These are phyloP conservation scores for Trypanosoma brucei DNA, from an alignment of 208 protist species.

Conservation along the genomic window DNA sequence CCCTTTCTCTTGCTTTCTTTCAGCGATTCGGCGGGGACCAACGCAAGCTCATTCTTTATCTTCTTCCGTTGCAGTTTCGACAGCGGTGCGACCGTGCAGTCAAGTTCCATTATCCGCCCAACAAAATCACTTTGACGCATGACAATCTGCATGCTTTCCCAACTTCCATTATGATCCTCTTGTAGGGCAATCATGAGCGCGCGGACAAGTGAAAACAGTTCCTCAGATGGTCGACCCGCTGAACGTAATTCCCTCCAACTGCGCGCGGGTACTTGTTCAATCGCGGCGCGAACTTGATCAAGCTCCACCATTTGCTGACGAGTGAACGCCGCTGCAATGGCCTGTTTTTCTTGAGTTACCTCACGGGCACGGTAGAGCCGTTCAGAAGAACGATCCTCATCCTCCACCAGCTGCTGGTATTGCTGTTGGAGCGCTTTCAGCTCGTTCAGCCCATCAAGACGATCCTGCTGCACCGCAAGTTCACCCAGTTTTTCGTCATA, in stretches of 20 bases:
- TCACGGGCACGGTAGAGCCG: slow-evolving; percentile 51
- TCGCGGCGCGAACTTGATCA: slow-evolving; percentile 28
- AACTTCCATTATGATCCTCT: slow-evolving; percentile 47
- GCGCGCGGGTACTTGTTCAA: slow-evolving; percentile 38
- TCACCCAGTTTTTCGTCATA: slow-evolving; percentile 42
- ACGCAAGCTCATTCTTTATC: slow-evolving; percentile 23
- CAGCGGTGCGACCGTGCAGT: slow-evolving; percentile 70
- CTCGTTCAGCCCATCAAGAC: slow-evolving; percentile 47
- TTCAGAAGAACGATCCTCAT: slow-evolving; percentile 45
- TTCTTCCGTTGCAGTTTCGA: slow-evolving; percentile 40
- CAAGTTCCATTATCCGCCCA: slow-evolving; percentile 49
- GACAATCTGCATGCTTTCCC: slow-evolving; percentile 58
- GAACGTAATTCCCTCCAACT: slow-evolving; percentile 57
- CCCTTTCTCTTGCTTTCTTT: slow-evolving; percentile 23
- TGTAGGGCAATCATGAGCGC: slow-evolving; percentile 64
- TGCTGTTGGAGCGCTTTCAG: slow-evolving; percentile 50
- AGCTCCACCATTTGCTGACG: slow-evolving; percentile 37
- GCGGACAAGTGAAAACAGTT: slow-evolving; percentile 32
- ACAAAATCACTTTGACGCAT: slow-evolving; percentile 56
- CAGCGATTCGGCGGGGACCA: slow-evolving; percentile 5
- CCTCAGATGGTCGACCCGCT: slow-evolving; percentile 19
- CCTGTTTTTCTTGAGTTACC: slow-evolving; percentile 41
- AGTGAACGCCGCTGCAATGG: slow-evolving; percentile 26
- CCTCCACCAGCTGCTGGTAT: slow-evolving; percentile 26
- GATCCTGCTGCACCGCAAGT: slow-evolving; percentile 29